These are phyloP conservation scores for Kwoniella heveanensis DNA, from an alignment of 768 basidiomycete species.

Conservation along the genomic window DNA sequence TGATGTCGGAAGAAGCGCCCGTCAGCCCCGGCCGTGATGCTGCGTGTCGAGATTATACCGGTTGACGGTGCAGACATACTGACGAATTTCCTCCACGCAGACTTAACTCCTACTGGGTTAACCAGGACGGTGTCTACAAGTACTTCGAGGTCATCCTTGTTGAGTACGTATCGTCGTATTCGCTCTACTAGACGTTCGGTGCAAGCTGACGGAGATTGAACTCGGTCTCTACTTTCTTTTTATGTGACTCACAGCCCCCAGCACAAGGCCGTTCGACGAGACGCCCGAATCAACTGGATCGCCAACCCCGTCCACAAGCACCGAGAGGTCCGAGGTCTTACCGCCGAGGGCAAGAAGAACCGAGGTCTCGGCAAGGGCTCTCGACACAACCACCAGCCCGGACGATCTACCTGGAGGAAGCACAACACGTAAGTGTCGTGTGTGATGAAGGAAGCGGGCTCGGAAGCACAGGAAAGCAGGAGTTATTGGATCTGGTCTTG, in stretches of 20 bases:
- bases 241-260: conserved; percentile 50
- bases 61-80: background rate
- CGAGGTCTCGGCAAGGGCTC: conserved; percentile 96
- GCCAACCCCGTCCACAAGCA: conserved; percentile 97
- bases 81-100: conserved; percentile 19
- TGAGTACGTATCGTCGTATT: conserved; percentile 66
- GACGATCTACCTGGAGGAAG: conserved; percentile 90
- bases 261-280: conserved; percentile 76
- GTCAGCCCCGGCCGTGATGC: background rate
- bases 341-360: conserved; percentile 96
- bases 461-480: background rate
- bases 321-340: conserved; percentile 95
- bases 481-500: background rate
- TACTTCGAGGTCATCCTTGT: conserved; percentile 99
- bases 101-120: conserved; percentile 89
- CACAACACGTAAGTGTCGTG: conserved; percentile 73
- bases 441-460: background rate
- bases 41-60: no score
- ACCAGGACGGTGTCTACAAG: conserved; percentile 98
- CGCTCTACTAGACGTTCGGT: background rate
- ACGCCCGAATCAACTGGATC: conserved; percentile 99
- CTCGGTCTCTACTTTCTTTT: conserved; percentile 33
- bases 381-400: conserved; percentile 88
- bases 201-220: background rate
- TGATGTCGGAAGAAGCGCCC: background rate